Base-by-base conservation (phyloP, 2,329 filamentous ascomycete genomes). In the Xylaria multiplex region DNA sequence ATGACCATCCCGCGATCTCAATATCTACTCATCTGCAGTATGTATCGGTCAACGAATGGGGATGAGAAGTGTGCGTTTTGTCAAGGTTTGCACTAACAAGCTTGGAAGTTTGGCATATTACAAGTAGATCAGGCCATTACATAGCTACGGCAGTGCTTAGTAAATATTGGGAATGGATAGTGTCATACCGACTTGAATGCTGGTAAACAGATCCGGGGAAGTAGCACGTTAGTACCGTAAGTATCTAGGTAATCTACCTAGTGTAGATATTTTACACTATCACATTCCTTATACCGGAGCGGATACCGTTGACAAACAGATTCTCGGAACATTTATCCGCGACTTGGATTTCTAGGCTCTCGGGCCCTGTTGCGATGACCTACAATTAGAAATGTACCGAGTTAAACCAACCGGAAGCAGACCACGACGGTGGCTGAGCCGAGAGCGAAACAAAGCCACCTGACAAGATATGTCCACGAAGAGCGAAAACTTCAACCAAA, bases 1-100 rank as follows among this genome's bases (percentile, higher is more conserved):
- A 52, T 63, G 54, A 59, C 61, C 42, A 59, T 16, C 11, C 9
- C 27, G 42, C 19, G 54, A 46, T 63, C 54, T 58, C 37, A 30
- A 54, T 37, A 54, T 2, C 6, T 43, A 35, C 27, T 37, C 13
- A 14, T 40, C 4, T 27, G 5, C 27, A 5, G 37, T 40, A 37
- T 4, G 6, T 37, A 37, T 37, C 35, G 7, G 35, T 37, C 35
- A 13, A 37, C 7, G 35, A 13, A 37, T 27, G 27, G 35, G 11
- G 35, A 37, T 37, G 27, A 37, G 9, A 37, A 37, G 2, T 3
- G 35, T 37, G 35, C 4, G 1, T 2, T 7, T 3, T 3, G 35
- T 3, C 7, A 37, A 13, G 35, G 35, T 37, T 9, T 13, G 9
- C 35, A 13, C 35, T 13, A 13, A 8, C 35, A 37, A 37, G 35